Base-by-base conservation (phyloP, 2,329 filamentous ascomycete species). In the Cryphonectria naterciae region DNA sequence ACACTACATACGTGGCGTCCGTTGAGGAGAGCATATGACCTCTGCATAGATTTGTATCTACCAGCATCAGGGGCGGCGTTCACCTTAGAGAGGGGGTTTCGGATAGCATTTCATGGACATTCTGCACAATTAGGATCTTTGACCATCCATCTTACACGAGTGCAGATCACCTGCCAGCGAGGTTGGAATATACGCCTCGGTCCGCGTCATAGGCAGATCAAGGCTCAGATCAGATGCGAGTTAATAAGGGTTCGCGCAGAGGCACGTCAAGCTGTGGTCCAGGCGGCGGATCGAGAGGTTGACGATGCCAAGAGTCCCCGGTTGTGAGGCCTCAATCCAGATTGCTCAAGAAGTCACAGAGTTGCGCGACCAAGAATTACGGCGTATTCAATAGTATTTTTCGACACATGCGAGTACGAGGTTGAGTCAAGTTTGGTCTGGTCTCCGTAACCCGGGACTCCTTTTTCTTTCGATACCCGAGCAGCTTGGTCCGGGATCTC, bases 261-360 rank as follows among this genome's bases (percentile, higher is more conserved):
- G 54, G 54, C 25, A 19, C 28, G 15, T 28, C 28, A 15, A 58
- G 54, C 35, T 58, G 28, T 58, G 28, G 25, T 19, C 54, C 54
- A 58, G 54, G 15, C 54, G 28, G 28, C 25, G 28, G 28, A 32
- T 49, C 28, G 15, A 58, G 28, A 13, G 28, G 28, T 35, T 58
- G 54, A 58, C 17, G 54, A 58, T 35, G 54, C 54, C 25, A 58
- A 58, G 54, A 58, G 54, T 19, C 28, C 52, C 52, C n/a, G 25
- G 10, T 28, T 56, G n/a, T 25, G 52, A 5, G 25, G 52, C 13
- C 52, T 56, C 25, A 13, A 28, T 28, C 13, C n/a, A 28, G 25
- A 17, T 5, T 56, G n/a, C n/a, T 28, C 52, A 15, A 28, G 15
- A 28, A 6, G 15, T 15, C 15, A 15, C 15, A 15, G 25, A 28